phyloP scores from a whole-genome alignment of 495 filamentous ascomycete genomes.

The Daldinia caldariorum region DNA sequence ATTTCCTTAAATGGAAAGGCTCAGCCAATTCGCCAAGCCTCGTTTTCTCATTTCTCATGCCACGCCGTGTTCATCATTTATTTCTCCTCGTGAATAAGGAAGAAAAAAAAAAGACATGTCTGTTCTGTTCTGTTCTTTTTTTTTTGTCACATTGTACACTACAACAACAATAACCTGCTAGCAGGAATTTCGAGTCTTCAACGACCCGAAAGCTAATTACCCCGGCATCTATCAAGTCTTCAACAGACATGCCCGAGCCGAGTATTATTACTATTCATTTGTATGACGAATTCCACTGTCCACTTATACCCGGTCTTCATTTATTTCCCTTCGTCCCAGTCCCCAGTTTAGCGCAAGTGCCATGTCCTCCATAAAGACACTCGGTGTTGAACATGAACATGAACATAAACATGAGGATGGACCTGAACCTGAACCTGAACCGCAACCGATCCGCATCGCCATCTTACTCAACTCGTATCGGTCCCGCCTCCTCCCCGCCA shows the following conservation, averaged over 20 bases:
- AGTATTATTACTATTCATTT: slow-evolving; percentile 7
- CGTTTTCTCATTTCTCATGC: slow-evolving; percentile 8
- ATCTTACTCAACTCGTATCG: slow-evolving; percentile 58
- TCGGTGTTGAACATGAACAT: no score
- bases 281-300: slow-evolving; percentile 8
- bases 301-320: slow-evolving; percentile 7
- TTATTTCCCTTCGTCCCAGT: neutral
- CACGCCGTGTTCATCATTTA: slow-evolving; percentile 11
- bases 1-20: slow-evolving; percentile 25
- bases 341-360: slow-evolving; percentile 10
- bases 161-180: no score
- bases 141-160: neutral
- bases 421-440: no score
- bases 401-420: no score
- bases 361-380: slow-evolving; percentile 21
- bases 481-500: slow-evolving; percentile 50
- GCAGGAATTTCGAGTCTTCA: slow-evolving; percentile 26
- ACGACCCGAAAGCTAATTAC: slow-evolving; percentile 27
- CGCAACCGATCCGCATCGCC: slow-evolving; percentile 49
- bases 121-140: neutral
- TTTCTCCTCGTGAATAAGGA: neutral
- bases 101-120: no score
- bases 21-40: slow-evolving; percentile 16
- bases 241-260: slow-evolving; percentile 40
- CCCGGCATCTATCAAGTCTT: slow-evolving; percentile 32